Percentiles rank a stretch among this genome's conserved stretches.
Conservation (phyloP, 2,329 filamentous ascomycete species). For the Trichoderma semiorbis region DNA sequence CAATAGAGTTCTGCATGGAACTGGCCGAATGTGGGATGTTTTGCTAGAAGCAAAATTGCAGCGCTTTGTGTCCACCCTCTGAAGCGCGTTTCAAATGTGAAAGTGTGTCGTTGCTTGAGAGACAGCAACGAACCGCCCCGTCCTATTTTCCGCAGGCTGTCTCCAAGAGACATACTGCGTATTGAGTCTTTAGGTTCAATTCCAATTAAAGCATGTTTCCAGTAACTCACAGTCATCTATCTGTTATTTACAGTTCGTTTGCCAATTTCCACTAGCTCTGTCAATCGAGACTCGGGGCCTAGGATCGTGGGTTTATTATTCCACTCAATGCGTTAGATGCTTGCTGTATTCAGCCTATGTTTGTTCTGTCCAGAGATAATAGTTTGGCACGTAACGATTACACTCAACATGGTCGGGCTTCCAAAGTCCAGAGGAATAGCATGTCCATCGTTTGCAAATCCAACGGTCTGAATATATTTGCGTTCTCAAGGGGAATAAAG, state of each 20-base stretch:
- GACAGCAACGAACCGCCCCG: not conserved
- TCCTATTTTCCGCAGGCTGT: not conserved
- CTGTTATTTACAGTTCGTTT: not conserved
- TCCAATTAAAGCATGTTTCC: not conserved
- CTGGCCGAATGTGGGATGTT: not conserved
- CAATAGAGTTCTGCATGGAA: not conserved
- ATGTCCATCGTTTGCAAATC: not conserved
- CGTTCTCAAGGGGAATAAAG: not conserved
- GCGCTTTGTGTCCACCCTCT: not conserved
- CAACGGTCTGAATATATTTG: not conserved
- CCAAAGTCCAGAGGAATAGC: not conserved
- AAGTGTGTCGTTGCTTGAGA: not conserved
- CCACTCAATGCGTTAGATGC: not conserved
- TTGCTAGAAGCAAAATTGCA: not conserved
- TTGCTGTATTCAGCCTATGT: not conserved
- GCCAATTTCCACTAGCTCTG: not conserved
- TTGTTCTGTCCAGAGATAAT: not conserved
- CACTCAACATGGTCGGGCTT: not conserved
- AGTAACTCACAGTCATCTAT: not conserved
- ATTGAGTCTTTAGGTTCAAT: not conserved
- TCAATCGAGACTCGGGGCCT: not conserved
- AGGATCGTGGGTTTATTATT: not conserved
- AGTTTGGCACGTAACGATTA: not conserved
- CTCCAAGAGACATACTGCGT: not conserved
- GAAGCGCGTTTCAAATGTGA: not conserved